A percentile compares a stretch with the other conserved stretches of the same genome.
Evolutionary conservation across 139 green algal species (phyloP).

Genomic region (Nannochloris sp.): DNA sequence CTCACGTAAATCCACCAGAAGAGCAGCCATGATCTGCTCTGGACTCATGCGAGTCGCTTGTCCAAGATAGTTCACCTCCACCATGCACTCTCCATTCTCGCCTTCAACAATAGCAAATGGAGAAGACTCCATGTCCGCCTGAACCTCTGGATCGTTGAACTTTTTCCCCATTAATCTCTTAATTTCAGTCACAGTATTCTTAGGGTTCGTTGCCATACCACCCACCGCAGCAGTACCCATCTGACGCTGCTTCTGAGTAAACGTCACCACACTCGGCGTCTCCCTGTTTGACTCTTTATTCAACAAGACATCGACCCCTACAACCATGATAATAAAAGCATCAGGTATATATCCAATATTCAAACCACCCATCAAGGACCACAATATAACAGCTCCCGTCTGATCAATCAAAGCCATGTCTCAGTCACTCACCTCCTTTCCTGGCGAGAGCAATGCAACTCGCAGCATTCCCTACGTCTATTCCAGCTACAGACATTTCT

Average conservation of each 20-base stretch:
- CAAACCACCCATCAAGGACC: neutral
- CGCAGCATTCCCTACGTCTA: slow-evolving; percentile 86
- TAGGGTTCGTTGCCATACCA: slow-evolving; percentile 75
- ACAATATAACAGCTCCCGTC: neutral
- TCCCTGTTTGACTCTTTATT: slow-evolving; percentile 95
- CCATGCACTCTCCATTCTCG: slow-evolving; percentile 59
- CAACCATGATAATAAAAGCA: slow-evolving; percentile 6
- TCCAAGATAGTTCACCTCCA: slow-evolving; percentile 62
- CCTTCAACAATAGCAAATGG: slow-evolving; percentile 66
- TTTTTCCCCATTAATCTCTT: slow-evolving; percentile 91
- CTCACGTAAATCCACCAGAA: slow-evolving; percentile 82
- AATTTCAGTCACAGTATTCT: slow-evolving; percentile 85
- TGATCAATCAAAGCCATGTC: slow-evolving; percentile 5
- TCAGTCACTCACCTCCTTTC: slow-evolving; percentile 58
- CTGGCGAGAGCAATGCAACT: slow-evolving; percentile 79
- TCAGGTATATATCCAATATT: neutral
- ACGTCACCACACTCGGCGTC: slow-evolving; percentile 83
- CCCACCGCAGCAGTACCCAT: slow-evolving; percentile 71
- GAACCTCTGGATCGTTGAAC: slow-evolving; percentile 74
- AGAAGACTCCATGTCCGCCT: slow-evolving; percentile 61
- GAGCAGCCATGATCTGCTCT: slow-evolving; percentile 75
- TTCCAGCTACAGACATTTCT: slow-evolving; percentile 76
- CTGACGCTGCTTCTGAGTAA: slow-evolving; percentile 74
- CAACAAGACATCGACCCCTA: slow-evolving; percentile 80
- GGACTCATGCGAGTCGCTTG: slow-evolving; percentile 43